Percentiles rank a stretch among this genome's conserved stretches.
Conservation (phyloP, 2,329 filamentous ascomycete species). For the Orbilia javanica region DNA sequence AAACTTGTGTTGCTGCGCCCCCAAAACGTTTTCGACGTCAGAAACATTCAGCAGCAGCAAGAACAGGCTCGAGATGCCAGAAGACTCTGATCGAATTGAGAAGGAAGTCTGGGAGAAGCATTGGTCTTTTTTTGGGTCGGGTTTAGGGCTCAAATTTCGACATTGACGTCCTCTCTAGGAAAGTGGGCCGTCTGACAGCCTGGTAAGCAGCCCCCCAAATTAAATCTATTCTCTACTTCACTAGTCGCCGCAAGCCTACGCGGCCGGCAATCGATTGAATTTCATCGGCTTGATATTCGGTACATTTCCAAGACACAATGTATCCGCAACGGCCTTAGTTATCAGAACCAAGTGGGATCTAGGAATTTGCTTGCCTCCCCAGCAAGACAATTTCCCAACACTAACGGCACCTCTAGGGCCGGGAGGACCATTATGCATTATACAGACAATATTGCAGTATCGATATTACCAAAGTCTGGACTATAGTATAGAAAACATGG, state of each 20-base stretch:
- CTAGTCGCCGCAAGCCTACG: not conserved
- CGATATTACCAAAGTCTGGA: not conserved
- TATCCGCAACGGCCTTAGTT: not conserved
- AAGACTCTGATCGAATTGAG: not conserved
- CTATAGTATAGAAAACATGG: not conserved
- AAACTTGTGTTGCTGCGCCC: slow-evolving; percentile 49
- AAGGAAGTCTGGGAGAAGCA: slow-evolving; percentile 3
- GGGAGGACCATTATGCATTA: not conserved
- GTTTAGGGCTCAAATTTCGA: slow-evolving; percentile 2
- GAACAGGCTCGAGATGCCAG: slow-evolving; percentile 45
- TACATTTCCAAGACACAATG: not conserved
- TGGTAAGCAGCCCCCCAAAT: slow-evolving; percentile 8
- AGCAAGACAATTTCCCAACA: slow-evolving; percentile 13
- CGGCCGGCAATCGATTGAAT: not conserved
- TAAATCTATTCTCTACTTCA: not conserved
- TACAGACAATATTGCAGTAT: too few species aligned
- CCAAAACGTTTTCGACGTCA: slow-evolving; percentile 32
- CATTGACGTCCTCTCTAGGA: slow-evolving; percentile 10
- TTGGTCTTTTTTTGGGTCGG: slow-evolving; percentile 7
- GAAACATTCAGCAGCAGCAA: slow-evolving; percentile 27
- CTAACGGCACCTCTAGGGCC: not conserved
- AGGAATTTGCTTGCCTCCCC: not conserved
- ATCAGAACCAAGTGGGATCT: not conserved
- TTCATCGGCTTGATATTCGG: not conserved
- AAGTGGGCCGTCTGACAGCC: slow-evolving; percentile 19